Evolutionary conservation across 1,139 yeast species (phyloP), one percentile per base, ranked within the genome.

Genomic region (Martiniozyma asiatica): DNA sequence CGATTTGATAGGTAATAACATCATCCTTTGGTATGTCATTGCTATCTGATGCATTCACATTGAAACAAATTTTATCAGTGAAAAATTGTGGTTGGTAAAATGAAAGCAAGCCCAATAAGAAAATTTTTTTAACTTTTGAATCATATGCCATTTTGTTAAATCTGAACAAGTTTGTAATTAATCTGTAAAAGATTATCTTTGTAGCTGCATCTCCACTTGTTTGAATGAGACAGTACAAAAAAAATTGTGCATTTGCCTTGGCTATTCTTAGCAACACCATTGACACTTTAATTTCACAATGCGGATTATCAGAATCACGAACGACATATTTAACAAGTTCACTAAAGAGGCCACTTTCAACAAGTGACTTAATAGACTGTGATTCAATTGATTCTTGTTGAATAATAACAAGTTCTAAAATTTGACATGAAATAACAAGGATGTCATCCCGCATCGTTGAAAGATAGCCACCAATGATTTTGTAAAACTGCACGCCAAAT

Each of bases 361-460:
- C 49, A 12, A 71, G 37, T 12, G 51, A 44, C 8, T 55, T 50
- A 10, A 68, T 43, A 17, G 68, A 54, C 3, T 31, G 43, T 15
- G 39, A 40, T 14, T 50, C 38, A 16, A 47, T 45, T 5, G 24
- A 17, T 5, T 26, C 14, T 33, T 50, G 50, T 3, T 30, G 33
- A 10, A 39, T 25, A 15, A 65, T 46, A 16, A 75, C 48, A 10
- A 75, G 62, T 43, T 79, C 89, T 58, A 76, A 53, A 15, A 71
- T 53, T 8, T 80, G 67, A 8, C 77, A 55, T 22, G 76, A 59
- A 6, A 75, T 51, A 23, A 63, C 67, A 34, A 74, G 62, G 0
- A 84, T 58, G 47, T 81, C 94, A 44, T 79, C 87, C 36, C 92
- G 64, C 70, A 81, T 65, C 16, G 61, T 63, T 16, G 67, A 53